phyloP scores from a whole-genome alignment of 2,329 filamentous ascomycete species.

The Calonectria pseudoturangicola region DNA sequence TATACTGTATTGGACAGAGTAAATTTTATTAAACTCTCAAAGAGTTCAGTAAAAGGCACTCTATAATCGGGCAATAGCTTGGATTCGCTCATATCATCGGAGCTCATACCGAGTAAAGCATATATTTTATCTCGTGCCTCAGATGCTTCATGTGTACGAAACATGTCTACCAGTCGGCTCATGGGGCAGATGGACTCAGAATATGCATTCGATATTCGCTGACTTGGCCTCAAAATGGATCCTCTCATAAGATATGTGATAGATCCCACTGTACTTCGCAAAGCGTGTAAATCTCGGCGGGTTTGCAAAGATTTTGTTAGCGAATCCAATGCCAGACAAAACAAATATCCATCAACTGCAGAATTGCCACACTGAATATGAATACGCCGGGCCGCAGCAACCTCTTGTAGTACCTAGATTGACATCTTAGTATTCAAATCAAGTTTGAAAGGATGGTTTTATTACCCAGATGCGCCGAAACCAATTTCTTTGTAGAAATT shows the following conservation, averaged over 20 bases:
- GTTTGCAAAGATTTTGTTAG: background rate
- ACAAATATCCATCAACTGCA: slow-evolving; percentile 6
- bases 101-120: slow-evolving; percentile 21
- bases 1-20: background rate
- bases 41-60: background rate
- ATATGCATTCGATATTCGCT: background rate
- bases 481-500: too few species aligned
- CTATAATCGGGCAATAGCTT: background rate
- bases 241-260: background rate
- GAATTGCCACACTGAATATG: background rate
- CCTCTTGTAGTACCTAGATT: slow-evolving; percentile 9
- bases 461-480: slow-evolving; percentile 1
- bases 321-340: background rate
- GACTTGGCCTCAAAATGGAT: background rate
- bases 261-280: background rate
- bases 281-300: background rate
- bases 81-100: background rate
- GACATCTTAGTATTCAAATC: background rate
- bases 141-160: background rate
- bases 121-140: slow-evolving; percentile 7
- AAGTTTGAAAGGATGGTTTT: too few species aligned
- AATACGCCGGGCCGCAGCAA: slow-evolving; percentile 11
- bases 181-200: background rate
- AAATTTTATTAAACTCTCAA: background rate
- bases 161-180: slow-evolving; percentile 10